Percentiles rank a stretch among this genome's conserved stretches.
These are phyloP conservation scores for Starmerella khaoyaiensis DNA, from an alignment of 805 yeast species.

Conservation along the genomic window DNA sequence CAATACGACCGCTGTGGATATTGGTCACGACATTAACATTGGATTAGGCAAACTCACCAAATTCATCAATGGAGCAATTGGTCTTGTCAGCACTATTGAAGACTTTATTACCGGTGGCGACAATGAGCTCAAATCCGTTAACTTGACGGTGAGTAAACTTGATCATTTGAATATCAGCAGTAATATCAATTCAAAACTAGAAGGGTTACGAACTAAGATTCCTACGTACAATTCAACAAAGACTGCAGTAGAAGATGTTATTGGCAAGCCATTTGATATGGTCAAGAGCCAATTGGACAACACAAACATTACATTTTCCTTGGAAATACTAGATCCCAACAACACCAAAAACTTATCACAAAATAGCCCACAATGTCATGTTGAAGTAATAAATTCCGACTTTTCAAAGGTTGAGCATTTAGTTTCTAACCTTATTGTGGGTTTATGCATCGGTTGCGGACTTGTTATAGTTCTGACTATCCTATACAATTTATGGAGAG, in stretches of 20 bases:
- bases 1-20: constrained; percentile 42
- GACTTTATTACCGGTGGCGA: constrained; percentile 42
- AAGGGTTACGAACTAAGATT: constrained; percentile 36
- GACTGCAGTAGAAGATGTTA: constrained; percentile 41
- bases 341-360: background rate
- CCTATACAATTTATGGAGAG: constrained; percentile 4
- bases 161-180: constrained; percentile 52
- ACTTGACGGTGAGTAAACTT: constrained; percentile 44
- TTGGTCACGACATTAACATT: constrained; percentile 50
- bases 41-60: constrained; percentile 51
- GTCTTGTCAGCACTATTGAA: constrained; percentile 40
- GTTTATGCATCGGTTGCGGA: constrained; percentile 10
- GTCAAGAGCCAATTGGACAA: constrained; percentile 32
- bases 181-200: constrained; percentile 43
- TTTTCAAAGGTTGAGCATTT: background rate
- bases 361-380: background rate
- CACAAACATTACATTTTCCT: constrained; percentile 8
- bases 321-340: background rate
- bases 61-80: constrained; percentile 43
- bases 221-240: constrained; percentile 58
- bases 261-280: constrained; percentile 47
- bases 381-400: constrained; percentile 4
- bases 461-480: constrained; percentile 7
- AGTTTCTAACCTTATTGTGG: constrained; percentile 3
- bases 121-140: constrained; percentile 37